Conservation (phyloP, 169 alveolate genomes). For the Plasmodium vivax region DNA sequence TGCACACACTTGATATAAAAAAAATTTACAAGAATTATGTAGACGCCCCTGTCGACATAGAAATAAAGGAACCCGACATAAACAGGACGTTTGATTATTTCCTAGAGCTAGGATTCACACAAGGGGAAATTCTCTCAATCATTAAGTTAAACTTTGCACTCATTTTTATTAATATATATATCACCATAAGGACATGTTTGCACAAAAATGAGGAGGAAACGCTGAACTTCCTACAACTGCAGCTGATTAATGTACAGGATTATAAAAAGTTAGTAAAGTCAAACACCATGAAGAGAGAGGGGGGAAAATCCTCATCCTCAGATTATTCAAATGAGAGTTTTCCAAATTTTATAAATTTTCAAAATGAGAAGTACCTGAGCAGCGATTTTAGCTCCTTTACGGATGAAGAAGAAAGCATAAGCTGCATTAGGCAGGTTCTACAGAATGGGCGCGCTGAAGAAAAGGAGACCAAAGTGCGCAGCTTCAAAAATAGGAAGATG, state of each 20-base stretch:
- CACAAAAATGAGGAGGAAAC: slow-evolving; percentile 21
- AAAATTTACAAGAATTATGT: slow-evolving; percentile 60
- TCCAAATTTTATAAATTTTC: slow-evolving; percentile 12
- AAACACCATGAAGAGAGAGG: neutral
- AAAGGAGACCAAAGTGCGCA: neutral
- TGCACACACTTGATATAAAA: slow-evolving; percentile 61
- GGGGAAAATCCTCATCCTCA: neutral
- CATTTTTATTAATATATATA: slow-evolving; percentile 68
- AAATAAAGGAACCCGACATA: slow-evolving; percentile 5
- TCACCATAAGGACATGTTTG: slow-evolving; percentile 33
- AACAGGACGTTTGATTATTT: slow-evolving; percentile 25
- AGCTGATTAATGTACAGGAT: slow-evolving; percentile 27
- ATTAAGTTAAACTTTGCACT: slow-evolving; percentile 32
- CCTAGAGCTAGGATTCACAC: slow-evolving; percentile 41
- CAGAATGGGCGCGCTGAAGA: neutral
- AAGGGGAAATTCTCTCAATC: slow-evolving; percentile 18
- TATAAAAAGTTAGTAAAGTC: slow-evolving; percentile 20
- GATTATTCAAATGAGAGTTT: neutral
- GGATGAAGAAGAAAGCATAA: neutral
- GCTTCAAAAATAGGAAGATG: neutral
- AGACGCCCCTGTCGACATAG: slow-evolving; percentile 1
- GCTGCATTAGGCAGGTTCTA: neutral
- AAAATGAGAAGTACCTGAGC: slow-evolving; percentile 22
- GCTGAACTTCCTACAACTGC: slow-evolving; percentile 17
- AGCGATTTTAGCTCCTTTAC: slow-evolving; percentile 18